These are phyloP conservation scores for Amphirosellinia nigrospora DNA, from an alignment of 495 filamentous ascomycete species.

Conservation along the genomic window DNA sequence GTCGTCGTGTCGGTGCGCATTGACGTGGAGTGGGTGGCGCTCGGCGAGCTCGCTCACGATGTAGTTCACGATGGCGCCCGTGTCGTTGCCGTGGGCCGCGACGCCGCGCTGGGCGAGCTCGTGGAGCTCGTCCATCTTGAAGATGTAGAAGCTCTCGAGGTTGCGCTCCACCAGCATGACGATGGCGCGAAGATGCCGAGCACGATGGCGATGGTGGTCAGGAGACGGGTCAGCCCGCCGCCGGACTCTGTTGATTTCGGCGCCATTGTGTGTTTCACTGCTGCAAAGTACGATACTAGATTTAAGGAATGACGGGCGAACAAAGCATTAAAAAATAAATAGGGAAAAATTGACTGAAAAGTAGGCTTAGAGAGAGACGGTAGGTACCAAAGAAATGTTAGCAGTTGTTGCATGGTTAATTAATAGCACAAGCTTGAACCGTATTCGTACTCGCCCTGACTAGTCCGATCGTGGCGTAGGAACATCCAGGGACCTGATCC, in stretches of 20 bases:
- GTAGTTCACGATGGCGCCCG: slow-evolving; percentile 67
- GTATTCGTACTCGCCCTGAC: slow-evolving; percentile 19
- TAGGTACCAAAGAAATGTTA: not conserved
- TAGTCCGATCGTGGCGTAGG: not conserved
- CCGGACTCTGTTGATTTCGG: slow-evolving; percentile 21
- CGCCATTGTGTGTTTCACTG: slow-evolving; percentile 10
- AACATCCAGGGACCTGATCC: not conserved
- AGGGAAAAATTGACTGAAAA: not conserved
- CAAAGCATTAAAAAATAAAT: not conserved
- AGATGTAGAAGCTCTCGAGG: slow-evolving; percentile 79
- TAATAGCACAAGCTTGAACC: not conserved
- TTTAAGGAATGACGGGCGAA: not conserved
- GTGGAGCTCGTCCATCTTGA: slow-evolving; percentile 69
- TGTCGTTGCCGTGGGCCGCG: slow-evolving; percentile 72
- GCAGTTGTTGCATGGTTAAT: not conserved
- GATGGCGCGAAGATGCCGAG: slow-evolving; percentile 63
- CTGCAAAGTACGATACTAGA: not conserved
- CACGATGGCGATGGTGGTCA: slow-evolving; percentile 66
- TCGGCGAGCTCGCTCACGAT: slow-evolving; percentile 63
- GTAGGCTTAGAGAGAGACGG: not conserved
- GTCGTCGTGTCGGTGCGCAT: slow-evolving; percentile 47
- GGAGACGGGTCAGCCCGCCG: slow-evolving; percentile 44
- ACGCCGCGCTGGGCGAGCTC: slow-evolving; percentile 71
- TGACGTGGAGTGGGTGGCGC: slow-evolving; percentile 57
- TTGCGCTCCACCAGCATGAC: slow-evolving; percentile 70